Base-by-base conservation (phyloP, 495 filamentous ascomycete species). In the Lasiosphaeria ovina region DNA sequence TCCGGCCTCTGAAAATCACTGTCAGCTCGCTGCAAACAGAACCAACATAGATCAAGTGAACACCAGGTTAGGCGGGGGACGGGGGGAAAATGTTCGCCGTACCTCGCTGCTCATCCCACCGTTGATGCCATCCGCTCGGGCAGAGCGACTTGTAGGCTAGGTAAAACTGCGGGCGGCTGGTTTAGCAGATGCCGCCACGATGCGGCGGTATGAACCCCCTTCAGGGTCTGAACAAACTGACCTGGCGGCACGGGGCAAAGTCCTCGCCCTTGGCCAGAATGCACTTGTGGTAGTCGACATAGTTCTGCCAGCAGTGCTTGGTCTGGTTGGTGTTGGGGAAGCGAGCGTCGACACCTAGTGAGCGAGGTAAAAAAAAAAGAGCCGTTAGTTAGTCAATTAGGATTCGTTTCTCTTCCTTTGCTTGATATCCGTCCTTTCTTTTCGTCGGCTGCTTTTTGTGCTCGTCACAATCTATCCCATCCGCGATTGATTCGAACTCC, bases 221-320 rank as follows among this genome's bases (percentile, higher is more conserved):
- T 14, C 7, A 16, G 45, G 52, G 61, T 34, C 35, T 51, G 68
- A 54, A 87, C 4, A 44, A 10, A 52, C 69, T 68, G 45, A 96
- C 93, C 85, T 98, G 95, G 73, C 87, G 89, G 89, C 95, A 99
- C 53, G 95, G 95, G 63, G 89, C 85, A 77, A 98, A 99, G 74
- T 98, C 95, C 81, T 99, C 95, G 76, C 95, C 95, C 85, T 98
- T 98, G 76, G 93, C 93, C 74, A 89, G 79, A 76, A 96, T 89
- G 81, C 95, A 99, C 85, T 98, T 99, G 87, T 99, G 87, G 85
- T 99, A 98, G 79, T 99, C 95, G 83, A 99, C 95, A 79, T 99
- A 99, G 84, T 98, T 94, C 72, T 96, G 93, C 93, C 93, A 96
- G 89, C 91, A 97, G 76, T 86, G 84, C 83, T 87, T 87, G 66